Base-by-base conservation (phyloP, 1,284 basidiomycete genomes). In the Flammula alnicola region DNA sequence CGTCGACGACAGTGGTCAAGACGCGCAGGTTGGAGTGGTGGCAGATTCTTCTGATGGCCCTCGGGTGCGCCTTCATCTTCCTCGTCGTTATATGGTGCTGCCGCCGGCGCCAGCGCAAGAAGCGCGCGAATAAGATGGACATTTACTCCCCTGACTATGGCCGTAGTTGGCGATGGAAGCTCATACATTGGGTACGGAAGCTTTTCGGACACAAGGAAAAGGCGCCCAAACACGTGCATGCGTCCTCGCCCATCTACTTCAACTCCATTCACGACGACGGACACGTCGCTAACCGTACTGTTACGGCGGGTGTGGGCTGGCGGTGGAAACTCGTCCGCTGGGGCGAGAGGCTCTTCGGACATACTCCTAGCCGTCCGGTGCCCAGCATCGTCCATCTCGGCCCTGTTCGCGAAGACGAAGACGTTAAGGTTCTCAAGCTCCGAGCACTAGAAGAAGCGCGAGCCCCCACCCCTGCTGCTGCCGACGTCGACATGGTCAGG, bases 61-160 rank as follows among this genome's bases (percentile, higher is more conserved):
- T 91, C 22, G 89, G 88, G 5, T 88, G 86, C 63, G 83, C 84
- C 5, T 86, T 90, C 68, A 83, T 92, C 63, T 84, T 91, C 64
- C 53, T 89, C 30, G 67, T 78, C 35, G 61, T 88, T 51, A 62
- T 91, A 48, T 76, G 82, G 69, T 76, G 76, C 58, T 89, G 83
- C 82, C 79, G 90, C 25, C 77, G 87, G 12, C 80, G 78, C 25
- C 81, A 81, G 35, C 79, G 84, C 60, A 83, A 82, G 62, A 77
- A 78, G 59, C 81, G 86, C 12, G 80, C 78, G 5, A 74, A 83
- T 3, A 71, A 72, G 29, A 91, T 86, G 1, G 78, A 74, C 6
- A 67, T 72, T 53, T 89, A 88, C 61, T 84, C 84, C 1, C 49
- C 44, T 14, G 57, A 58, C 69, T 17, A 35, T 17, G 67, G 81